These are phyloP conservation scores for Pluteus cervinus DNA, from an alignment of 768 basidiomycete species.

Conservation along the genomic window DNA sequence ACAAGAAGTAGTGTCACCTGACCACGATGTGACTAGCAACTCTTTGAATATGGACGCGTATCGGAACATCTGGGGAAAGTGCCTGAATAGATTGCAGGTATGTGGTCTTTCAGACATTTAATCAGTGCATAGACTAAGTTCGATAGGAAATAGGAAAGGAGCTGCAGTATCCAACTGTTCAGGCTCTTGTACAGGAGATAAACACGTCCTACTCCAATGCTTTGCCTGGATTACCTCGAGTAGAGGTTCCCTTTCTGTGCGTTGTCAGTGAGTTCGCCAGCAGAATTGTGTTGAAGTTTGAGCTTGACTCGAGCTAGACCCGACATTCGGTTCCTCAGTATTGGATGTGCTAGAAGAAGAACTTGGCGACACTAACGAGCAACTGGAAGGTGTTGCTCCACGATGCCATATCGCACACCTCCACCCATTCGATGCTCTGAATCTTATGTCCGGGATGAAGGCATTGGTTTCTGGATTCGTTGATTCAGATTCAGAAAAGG, in stretches of 20 bases:
- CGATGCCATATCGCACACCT: conserved; percentile 31
- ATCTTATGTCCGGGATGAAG: conserved; percentile 47
- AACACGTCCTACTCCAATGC: conserved; percentile 34
- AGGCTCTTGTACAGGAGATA: conserved; percentile 37
- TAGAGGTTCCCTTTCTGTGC: conserved; percentile 55
- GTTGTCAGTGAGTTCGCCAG: conserved; percentile 50
- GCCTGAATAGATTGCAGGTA: conserved; percentile 52
- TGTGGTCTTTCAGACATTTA: conserved; percentile 6
- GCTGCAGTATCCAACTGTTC: conserved; percentile 44
- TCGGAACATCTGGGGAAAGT: conserved; percentile 51
- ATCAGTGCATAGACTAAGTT: conserved; percentile 3
- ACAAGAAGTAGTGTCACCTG: too few relatives aligned
- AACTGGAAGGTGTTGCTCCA: conserved; percentile 6
- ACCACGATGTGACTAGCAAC: too few relatives aligned
- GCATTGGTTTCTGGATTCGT: conserved; percentile 48
- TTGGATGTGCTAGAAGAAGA: conserved; percentile 35
- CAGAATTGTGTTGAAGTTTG: neutral
- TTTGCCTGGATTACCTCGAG: conserved; percentile 50
- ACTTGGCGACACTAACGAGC: conserved; percentile 23
- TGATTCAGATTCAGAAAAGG: conserved; percentile 26
- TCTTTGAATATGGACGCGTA: conserved; percentile 53
- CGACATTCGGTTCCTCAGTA: conserved; percentile 39
- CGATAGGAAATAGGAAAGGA: conserved; percentile 38
- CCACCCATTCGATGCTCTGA: conserved; percentile 53
- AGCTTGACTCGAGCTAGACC: conserved; percentile 21